phyloP scores from a whole-genome alignment of 768 basidiomycete genomes.

The Naganishia onofrii region DNA sequence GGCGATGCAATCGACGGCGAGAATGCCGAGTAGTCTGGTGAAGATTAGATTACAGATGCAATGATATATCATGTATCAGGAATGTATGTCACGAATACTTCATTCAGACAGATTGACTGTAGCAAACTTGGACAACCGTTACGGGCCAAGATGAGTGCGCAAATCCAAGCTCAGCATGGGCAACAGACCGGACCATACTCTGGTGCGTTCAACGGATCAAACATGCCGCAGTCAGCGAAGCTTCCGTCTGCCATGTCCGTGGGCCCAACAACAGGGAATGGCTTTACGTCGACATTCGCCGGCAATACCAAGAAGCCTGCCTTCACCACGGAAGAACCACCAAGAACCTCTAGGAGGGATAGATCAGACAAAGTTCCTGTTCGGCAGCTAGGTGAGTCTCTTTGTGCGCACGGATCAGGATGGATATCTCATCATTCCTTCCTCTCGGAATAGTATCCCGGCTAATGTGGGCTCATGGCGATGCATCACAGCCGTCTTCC shows the following conservation, averaged over 20 bases:
- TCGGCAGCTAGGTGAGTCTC: conserved; percentile 1
- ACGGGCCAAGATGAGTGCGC: background rate
- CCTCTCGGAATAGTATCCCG: background rate
- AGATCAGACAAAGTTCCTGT: conserved; percentile 18
- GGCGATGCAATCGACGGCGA: background rate
- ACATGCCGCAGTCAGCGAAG: background rate
- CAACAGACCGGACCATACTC: background rate
- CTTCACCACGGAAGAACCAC: background rate
- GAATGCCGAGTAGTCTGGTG: background rate
- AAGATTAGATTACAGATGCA: background rate
- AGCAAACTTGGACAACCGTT: background rate
- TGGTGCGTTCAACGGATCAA: background rate
- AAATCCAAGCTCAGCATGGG: background rate
- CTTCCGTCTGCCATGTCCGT: background rate
- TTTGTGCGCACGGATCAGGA: no score
- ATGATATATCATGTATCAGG: background rate
- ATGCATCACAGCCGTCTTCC: conserved; percentile 10
- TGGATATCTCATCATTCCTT: background rate
- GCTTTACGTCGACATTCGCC: background rate
- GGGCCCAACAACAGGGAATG: background rate
- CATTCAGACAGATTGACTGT: no score
- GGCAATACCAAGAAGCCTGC: background rate
- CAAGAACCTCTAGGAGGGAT: conserved; percentile 4
- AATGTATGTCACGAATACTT: no score
- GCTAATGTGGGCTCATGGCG: conserved; percentile 13